These are phyloP conservation scores for Aspergillus vadensis DNA, from an alignment of 2,329 filamentous ascomycete species.

Conservation along the genomic window DNA sequence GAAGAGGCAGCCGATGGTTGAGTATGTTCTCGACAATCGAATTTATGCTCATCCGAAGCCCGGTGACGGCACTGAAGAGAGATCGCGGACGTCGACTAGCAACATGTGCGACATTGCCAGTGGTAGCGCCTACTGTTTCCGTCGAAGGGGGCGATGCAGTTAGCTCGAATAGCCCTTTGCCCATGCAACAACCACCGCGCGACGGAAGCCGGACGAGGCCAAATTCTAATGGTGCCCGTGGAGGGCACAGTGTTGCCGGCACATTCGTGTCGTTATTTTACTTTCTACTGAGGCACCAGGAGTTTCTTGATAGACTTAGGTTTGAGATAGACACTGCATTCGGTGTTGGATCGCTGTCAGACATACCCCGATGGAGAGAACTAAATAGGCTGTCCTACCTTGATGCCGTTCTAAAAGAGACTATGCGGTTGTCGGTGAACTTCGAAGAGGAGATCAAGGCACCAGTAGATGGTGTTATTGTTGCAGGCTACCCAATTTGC, in stretches of 20 bases:
- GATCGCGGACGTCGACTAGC: neutral
- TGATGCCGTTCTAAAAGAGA: conserved; percentile 23
- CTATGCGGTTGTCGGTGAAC: conserved; percentile 9
- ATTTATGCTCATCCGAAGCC: conserved; percentile 7
- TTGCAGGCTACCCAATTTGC: conserved; percentile 4
- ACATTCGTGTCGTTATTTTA: conserved; percentile 14
- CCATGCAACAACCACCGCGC: no score
- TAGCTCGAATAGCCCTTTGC: neutral
- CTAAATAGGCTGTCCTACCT: conserved; percentile 14
- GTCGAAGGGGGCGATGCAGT: neutral
- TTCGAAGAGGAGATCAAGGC: neutral
- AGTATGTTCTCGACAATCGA: conserved; percentile 3
- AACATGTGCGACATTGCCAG: neutral
- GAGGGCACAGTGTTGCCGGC: neutral
- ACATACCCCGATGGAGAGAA: conserved; percentile 11
- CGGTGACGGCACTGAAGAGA: conserved; percentile 9
- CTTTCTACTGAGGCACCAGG: conserved; percentile 8
- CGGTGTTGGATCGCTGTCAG: neutral
- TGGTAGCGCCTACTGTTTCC: neutral
- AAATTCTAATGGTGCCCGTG: neutral
- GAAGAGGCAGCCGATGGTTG: neutral
- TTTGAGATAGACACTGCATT: conserved; percentile 15
- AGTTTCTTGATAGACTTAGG: conserved; percentile 8
- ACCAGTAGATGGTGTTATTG: neutral
- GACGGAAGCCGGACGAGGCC: no score